A percentile compares a stretch with the other conserved stretches of the same genome.
Conservation (phyloP, 2,329 filamentous ascomycete species). For the Cercospora sesami region DNA sequence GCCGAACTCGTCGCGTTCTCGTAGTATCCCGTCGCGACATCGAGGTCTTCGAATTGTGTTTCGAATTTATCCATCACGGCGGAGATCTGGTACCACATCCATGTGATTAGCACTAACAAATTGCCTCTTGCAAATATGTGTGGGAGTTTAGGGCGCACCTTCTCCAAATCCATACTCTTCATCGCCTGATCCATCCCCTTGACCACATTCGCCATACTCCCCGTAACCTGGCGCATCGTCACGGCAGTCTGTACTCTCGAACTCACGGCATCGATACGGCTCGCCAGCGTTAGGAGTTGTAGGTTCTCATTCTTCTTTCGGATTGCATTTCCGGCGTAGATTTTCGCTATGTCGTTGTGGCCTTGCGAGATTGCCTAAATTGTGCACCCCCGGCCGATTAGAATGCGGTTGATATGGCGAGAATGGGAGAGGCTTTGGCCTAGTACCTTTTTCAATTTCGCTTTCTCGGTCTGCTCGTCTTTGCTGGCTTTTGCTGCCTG, state of each 20-base stretch:
- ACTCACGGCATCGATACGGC: slow-evolving; percentile 60
- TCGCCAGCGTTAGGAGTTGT: slow-evolving; percentile 58
- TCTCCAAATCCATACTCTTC: slow-evolving; percentile 64
- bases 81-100: slow-evolving; percentile 52
- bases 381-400: slow-evolving; percentile 35
- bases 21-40: slow-evolving; percentile 66
- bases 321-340: slow-evolving; percentile 64
- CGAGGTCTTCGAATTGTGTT: slow-evolving; percentile 55
- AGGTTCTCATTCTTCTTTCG: slow-evolving; percentile 64
- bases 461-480: slow-evolving; percentile 61
- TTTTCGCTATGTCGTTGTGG: slow-evolving; percentile 61
- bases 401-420: slow-evolving; percentile 35
- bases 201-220: slow-evolving; percentile 63
- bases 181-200: slow-evolving; percentile 63
- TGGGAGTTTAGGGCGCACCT: slow-evolving; percentile 44
- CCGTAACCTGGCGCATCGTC: slow-evolving; percentile 62
- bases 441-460: slow-evolving; percentile 58
- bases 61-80: slow-evolving; percentile 68
- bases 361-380: slow-evolving; percentile 54
- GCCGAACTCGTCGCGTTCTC: slow-evolving; percentile 80
- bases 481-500: slow-evolving; percentile 63
- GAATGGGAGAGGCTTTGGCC: background rate
- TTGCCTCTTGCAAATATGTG: too few relatives aligned
- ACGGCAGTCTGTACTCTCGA: slow-evolving; percentile 63
- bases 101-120: too few relatives aligned